Conservation (phyloP, 2,329 filamentous ascomycete species). For the Monosporascus cannonballus region DNA sequence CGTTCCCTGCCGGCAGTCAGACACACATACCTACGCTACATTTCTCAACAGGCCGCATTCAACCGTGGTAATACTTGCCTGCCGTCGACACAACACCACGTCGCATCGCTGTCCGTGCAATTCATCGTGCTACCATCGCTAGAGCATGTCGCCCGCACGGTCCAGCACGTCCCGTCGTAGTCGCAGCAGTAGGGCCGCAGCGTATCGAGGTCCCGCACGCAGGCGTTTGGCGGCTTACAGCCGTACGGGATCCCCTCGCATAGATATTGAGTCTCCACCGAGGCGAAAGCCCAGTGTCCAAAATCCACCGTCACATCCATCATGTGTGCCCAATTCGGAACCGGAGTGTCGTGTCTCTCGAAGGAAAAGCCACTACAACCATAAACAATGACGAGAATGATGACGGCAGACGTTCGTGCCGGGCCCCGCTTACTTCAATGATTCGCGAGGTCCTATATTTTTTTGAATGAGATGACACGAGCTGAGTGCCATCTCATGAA, state of each 20-base stretch:
- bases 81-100: neutral
- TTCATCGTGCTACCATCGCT: neutral
- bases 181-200: neutral
- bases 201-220: neutral
- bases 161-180: neutral
- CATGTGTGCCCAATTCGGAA: too few species aligned
- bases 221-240: neutral
- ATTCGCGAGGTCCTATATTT: too few species aligned
- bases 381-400: too few species aligned
- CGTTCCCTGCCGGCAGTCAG: neutral
- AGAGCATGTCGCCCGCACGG: neutral
- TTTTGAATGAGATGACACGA: too few species aligned
- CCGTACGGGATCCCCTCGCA: neutral
- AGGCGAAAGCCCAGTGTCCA: neutral
- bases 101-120: neutral
- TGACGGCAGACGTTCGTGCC: too few species aligned
- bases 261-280: neutral
- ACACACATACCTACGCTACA: neutral
- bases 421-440: too few species aligned
- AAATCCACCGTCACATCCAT: neutral
- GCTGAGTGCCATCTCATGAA: too few species aligned
- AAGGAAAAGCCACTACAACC: too few species aligned
- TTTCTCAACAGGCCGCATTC: too few species aligned
- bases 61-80: neutral
- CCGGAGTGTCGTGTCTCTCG: too few species aligned